Conservation (phyloP, 192 early-diverging fungal species). For the Coemansia sp. region DNA sequence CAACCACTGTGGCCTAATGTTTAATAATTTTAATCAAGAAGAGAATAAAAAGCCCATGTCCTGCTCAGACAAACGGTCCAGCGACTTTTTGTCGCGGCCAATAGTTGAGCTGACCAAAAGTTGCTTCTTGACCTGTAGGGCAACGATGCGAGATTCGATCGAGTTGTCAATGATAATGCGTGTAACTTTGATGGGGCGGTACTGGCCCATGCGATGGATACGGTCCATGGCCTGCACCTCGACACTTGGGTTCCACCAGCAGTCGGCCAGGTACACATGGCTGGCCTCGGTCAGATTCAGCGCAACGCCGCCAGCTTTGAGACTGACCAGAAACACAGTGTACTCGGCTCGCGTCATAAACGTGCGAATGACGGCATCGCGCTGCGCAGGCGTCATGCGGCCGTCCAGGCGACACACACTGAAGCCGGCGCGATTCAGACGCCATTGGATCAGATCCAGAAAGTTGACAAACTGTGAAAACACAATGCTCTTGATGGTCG, state of each 20-base stretch:
- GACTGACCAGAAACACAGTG: constrained; percentile 84
- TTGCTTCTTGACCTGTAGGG: constrained; percentile 93
- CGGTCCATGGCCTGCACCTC: constrained; percentile 88
- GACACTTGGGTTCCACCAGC: constrained; percentile 70
- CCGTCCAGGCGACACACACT: constrained; percentile 74
- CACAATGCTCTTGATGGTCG: constrained; percentile 77
- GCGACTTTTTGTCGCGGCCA: constrained; percentile 74
- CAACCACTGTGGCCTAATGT: not conserved
- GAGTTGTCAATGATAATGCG: constrained; percentile 90
- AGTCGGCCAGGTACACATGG: constrained; percentile 70
- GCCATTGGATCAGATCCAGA: constrained; percentile 87
- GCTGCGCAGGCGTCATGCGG: constrained; percentile 77
- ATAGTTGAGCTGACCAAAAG: constrained; percentile 85
- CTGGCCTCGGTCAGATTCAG: constrained; percentile 91
- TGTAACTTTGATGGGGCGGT: constrained; percentile 85
- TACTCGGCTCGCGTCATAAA: constrained; percentile 79
- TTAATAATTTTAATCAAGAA: constrained; percentile 43
- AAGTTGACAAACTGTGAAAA: constrained; percentile 89
- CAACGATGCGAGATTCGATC: constrained; percentile 86
- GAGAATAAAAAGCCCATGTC: constrained; percentile 87
- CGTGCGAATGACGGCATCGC: constrained; percentile 66
- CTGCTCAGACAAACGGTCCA: constrained; percentile 69
- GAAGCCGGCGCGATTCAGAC: constrained; percentile 83
- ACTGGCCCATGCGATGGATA: constrained; percentile 90
- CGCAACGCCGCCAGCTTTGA: constrained; percentile 92